Evolutionary conservation across 768 basidiomycete species (phyloP), one percentile per base, ranked within the genome.

Genomic region (Epithele typhae): DNA sequence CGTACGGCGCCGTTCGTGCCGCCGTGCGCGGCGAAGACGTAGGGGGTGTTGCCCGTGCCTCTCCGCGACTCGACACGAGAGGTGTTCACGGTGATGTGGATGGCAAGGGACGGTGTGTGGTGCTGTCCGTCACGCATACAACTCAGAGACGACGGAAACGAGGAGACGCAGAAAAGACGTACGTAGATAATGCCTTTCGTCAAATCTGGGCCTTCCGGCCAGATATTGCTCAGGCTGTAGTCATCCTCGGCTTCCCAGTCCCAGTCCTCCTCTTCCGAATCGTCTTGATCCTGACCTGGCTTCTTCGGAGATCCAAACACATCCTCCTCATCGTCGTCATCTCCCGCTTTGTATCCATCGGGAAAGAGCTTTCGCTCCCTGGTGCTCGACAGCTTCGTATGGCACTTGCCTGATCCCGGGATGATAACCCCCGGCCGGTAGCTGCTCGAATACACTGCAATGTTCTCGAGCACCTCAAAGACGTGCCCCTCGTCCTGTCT

Each of bases 171-270:
- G 27, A n/a, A n/a, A n/a, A 22, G 41, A 71, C 82, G 49, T 56
- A 87, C 85, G 58, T 86, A 87, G 45, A 82, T 63, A 27, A 87
- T 75, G 1, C 72, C 85, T 19, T 67, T 63, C 27, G 60, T 46
- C 6, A 66, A 71, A 38, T 71, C 71, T 2, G 64, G 65, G 0
- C 67, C 64, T 4, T 68, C 63, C 0, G 73, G 70, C 82, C 84
- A 88, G 4, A 76, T 77, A 55, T 79, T 76, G 7, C 59, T 71
- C 12, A 87, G 60, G 0, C 76, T 75, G 39, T 77, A 73, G 51
- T 85, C 84, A 56, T 84, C 81, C 57, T 87, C 86, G 2, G 79
- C 75, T 41, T 79, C 76, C 85, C 84, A 87, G 34, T 68, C 72
- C 78, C 83, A 85, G 8, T 68, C 72, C 5, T 72, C 72, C 0